These are phyloP conservation scores for Fusarium illudens DNA, from an alignment of 2,329 filamentous ascomycete genomes.

Conservation along the genomic window DNA sequence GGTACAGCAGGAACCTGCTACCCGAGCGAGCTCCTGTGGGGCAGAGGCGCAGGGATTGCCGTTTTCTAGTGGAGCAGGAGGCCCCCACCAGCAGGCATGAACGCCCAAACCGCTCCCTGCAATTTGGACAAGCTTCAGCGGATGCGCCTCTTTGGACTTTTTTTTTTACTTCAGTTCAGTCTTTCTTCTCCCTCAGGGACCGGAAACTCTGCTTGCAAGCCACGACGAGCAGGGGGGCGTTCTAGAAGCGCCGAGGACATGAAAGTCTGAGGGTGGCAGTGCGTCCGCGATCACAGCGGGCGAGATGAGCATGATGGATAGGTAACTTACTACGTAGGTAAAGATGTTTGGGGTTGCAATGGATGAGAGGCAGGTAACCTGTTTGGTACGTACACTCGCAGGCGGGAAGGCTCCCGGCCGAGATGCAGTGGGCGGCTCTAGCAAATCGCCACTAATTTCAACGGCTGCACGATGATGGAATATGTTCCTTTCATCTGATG, in stretches of 20 bases:
- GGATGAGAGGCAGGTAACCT: not conserved
- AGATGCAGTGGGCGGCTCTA: slow-evolving; percentile 18
- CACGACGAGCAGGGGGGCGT: slow-evolving; percentile 23
- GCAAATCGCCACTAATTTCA: slow-evolving; percentile 36
- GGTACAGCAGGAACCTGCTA: slow-evolving; percentile 20
- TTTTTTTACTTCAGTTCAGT: too few species aligned
- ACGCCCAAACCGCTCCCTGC: slow-evolving; percentile 22
- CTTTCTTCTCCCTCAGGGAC: slow-evolving; percentile 22
- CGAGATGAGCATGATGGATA: not conserved
- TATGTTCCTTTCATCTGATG: not conserved
- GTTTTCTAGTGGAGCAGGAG: slow-evolving; percentile 7
- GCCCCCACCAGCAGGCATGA: slow-evolving; percentile 20
- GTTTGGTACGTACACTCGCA: slow-evolving; percentile 4
- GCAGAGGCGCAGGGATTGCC: not conserved
- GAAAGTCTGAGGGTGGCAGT: not conserved
- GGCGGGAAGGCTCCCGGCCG: slow-evolving; percentile 13
- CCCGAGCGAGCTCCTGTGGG: slow-evolving; percentile 35
- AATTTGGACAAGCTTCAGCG: slow-evolving; percentile 17
- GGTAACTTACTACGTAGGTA: too few species aligned
- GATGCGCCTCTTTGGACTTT: too few species aligned
- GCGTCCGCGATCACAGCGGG: not conserved
- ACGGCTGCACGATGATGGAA: slow-evolving; percentile 38
- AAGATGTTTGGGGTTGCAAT: not conserved
- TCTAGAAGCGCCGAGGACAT: slow-evolving; percentile 30
- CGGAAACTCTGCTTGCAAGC: slow-evolving; percentile 31